Conservation (phyloP, 352 stramenopile genomes). For the Pythium volutum region DNA sequence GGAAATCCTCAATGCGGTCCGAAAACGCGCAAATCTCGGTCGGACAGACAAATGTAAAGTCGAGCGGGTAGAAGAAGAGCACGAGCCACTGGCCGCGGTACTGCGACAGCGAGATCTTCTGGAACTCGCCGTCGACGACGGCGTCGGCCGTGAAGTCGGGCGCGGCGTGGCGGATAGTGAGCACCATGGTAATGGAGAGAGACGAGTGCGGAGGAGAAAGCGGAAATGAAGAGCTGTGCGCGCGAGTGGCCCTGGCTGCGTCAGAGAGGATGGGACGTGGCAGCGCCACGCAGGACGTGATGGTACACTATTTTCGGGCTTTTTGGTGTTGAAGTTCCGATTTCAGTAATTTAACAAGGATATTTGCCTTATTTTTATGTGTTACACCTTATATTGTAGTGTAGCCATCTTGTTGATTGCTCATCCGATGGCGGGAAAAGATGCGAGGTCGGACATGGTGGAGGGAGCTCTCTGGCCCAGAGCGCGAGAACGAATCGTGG, state of each 20-base stretch:
- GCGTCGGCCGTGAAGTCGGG: constrained; percentile 76
- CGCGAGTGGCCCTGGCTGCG: neutral
- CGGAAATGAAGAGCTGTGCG: neutral
- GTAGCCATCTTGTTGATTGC: too few species aligned
- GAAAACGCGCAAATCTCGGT: constrained; percentile 91
- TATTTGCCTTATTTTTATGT: too few species aligned
- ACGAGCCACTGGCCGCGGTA: constrained; percentile 91
- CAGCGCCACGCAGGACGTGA: too few species aligned
- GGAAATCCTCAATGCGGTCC: constrained; percentile 79
- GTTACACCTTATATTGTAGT: too few species aligned
- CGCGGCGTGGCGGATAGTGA: constrained; percentile 64
- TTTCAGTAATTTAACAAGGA: too few species aligned
- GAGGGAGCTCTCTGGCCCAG: neutral
- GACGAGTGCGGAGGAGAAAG: neutral
- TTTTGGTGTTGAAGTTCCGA: too few species aligned
- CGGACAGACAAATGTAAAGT: constrained; percentile 91
- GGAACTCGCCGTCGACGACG: constrained; percentile 82
- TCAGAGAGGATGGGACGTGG: too few species aligned
- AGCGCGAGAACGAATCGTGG: neutral
- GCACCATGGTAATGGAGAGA: constrained; percentile 33
- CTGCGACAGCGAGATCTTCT: constrained; percentile 75
- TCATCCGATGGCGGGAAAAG: too few species aligned
- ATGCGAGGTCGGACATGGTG: neutral
- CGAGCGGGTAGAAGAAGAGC: constrained; percentile 91
- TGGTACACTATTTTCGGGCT: too few species aligned